These are phyloP conservation scores for Pseudonectria buxi DNA, from an alignment of 2,329 filamentous ascomycete genomes.

Conservation along the genomic window DNA sequence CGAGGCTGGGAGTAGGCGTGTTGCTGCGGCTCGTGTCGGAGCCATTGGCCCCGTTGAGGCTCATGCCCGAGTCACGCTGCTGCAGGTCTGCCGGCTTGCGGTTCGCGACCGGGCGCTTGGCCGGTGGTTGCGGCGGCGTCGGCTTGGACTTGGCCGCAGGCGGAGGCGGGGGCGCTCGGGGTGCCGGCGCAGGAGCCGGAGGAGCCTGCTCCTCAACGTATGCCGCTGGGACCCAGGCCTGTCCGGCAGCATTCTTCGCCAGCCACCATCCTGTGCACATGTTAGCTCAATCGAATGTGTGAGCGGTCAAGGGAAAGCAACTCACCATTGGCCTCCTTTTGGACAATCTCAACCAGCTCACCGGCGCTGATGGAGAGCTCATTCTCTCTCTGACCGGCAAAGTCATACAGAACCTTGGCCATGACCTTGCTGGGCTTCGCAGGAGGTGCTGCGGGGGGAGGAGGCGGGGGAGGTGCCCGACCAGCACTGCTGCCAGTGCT, in stretches of 20 bases:
- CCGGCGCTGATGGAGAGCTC: slow-evolving; percentile 76
- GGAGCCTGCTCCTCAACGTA: slow-evolving; percentile 82
- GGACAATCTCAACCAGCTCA: slow-evolving; percentile 80
- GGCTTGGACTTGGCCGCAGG: slow-evolving; percentile 54
- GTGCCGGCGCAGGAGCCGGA: slow-evolving; percentile 52
- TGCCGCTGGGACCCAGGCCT: slow-evolving; percentile 89
- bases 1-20: slow-evolving; percentile 65
- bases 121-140: slow-evolving; percentile 68
- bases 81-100: slow-evolving; percentile 65
- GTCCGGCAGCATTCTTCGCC: slow-evolving; percentile 63
- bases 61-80: slow-evolving; percentile 66
- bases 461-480: slow-evolving; percentile 57
- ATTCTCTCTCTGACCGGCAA: slow-evolving; percentile 74
- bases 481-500: slow-evolving; percentile 43
- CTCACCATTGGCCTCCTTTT: slow-evolving; percentile 92
- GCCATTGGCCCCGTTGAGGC: slow-evolving; percentile 50
- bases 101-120: slow-evolving; percentile 67
- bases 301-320: not conserved
- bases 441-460: slow-evolving; percentile 61
- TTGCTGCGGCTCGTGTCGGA: slow-evolving; percentile 59
- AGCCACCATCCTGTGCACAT: slow-evolving; percentile 79
- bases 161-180: slow-evolving; percentile 60
- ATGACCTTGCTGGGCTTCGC: slow-evolving; percentile 57
- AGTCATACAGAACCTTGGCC: slow-evolving; percentile 90
- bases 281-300: slow-evolving; percentile 26